Evolutionary conservation across 176 grass and related monocot species (phyloP).

Genomic region (Elymus sibiricus): DNA sequence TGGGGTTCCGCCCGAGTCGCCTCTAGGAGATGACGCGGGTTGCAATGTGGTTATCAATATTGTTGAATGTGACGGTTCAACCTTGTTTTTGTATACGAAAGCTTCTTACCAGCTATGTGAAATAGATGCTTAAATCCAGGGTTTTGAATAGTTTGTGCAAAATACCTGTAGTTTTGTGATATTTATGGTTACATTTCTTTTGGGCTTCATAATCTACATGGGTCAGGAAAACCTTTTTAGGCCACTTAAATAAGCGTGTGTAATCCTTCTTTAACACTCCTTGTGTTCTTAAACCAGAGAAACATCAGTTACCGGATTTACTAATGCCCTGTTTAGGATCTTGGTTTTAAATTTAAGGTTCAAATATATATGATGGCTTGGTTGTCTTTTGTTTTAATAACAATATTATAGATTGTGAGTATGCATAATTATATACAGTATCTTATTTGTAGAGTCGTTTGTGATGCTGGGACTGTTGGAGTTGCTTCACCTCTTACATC

Average conservation of each 20-base stretch:
- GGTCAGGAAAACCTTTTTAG: too few relatives aligned
- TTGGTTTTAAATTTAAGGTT: too few relatives aligned
- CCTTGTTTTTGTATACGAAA: background rate
- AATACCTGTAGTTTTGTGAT: too few relatives aligned
- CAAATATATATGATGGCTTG: too few relatives aligned
- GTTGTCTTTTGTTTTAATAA: too few relatives aligned
- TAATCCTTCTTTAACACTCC: background rate
- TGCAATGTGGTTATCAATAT: background rate
- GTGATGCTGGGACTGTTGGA: conserved; percentile 89
- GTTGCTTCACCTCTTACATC: conserved; percentile 89
- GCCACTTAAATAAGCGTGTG: too few relatives aligned
- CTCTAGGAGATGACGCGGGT: background rate
- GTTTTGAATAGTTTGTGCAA: too few relatives aligned
- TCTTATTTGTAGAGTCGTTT: conserved; percentile 56
- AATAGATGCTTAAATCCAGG: background rate
- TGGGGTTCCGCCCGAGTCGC: too few relatives aligned
- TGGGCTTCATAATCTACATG: too few relatives aligned
- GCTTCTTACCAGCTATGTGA: background rate
- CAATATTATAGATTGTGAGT: background rate
- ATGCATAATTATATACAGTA: conserved; percentile 18
- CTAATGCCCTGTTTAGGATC: too few relatives aligned
- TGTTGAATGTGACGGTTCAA: background rate
- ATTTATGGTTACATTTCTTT: background rate
- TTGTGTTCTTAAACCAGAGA: background rate
- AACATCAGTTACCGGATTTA: too few relatives aligned